Conservation (phyloP, 768 basidiomycete genomes). For the Tylopilus balloui region DNA sequence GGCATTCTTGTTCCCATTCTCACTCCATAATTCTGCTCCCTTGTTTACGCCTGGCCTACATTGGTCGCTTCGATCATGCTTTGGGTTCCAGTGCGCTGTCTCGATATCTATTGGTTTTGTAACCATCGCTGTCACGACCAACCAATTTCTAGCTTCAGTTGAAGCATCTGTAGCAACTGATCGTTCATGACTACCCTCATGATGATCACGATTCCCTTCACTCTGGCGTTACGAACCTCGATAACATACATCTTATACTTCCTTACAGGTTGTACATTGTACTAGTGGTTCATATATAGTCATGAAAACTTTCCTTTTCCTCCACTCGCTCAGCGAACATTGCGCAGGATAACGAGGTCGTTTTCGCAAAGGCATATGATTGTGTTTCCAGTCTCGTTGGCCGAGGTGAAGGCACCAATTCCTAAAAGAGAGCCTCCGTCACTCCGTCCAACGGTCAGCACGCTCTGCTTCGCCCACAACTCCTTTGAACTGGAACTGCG, state of each 20-base stretch:
- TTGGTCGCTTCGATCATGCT: constrained; percentile 13
- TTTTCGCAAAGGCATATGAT: constrained; percentile 76
- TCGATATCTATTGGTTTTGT: constrained; percentile 32
- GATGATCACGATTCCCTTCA: constrained; percentile 30
- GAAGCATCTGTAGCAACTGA: constrained; percentile 33
- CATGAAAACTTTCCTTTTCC: constrained; percentile 14
- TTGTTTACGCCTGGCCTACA: constrained; percentile 5
- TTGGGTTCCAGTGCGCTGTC: constrained; percentile 23
- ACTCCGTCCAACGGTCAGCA: constrained; percentile 71
- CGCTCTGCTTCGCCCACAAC: constrained; percentile 72
- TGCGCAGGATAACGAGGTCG: constrained; percentile 59
- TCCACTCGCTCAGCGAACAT: constrained; percentile 25
- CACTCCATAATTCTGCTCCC: constrained; percentile 7
- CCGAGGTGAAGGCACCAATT: constrained; percentile 48
- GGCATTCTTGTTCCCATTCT: background rate
- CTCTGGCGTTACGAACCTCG: constrained; percentile 23
- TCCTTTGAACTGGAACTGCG: constrained; percentile 49
- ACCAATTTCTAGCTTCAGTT: constrained; percentile 25
- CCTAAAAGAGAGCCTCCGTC: constrained; percentile 74
- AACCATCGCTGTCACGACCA: constrained; percentile 27
- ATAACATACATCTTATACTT: constrained; percentile 37
- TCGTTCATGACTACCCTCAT: constrained; percentile 35
- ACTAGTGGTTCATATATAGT: constrained; percentile 26
- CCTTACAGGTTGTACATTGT: constrained; percentile 32
- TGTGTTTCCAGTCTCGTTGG: constrained; percentile 31